These are phyloP conservation scores for Poteriospumella lacustris DNA, from an alignment of 108 stramenopile genomes.

Conservation along the genomic window DNA sequence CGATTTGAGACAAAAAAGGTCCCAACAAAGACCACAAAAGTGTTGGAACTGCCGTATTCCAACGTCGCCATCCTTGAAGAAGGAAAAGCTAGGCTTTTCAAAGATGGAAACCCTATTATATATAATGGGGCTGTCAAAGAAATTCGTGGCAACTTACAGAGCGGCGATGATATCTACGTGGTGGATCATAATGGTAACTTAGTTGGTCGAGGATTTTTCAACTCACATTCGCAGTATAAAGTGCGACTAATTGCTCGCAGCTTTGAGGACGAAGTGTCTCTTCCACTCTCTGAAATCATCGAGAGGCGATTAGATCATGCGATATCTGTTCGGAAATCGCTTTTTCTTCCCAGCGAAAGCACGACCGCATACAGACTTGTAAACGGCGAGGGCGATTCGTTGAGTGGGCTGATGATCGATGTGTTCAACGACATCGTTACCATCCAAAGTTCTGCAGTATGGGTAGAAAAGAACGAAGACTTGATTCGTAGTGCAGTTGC, in stretches of 20 bases:
- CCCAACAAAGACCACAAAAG: no score
- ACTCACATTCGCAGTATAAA: conserved; percentile 71
- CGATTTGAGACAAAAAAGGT: no score
- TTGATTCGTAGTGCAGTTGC: conserved; percentile 36
- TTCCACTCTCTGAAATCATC: conserved; percentile 38
- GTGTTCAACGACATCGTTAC: conserved; percentile 66
- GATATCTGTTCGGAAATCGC: conserved; percentile 11
- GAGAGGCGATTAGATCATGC: conserved; percentile 46
- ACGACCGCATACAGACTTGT: conserved; percentile 74
- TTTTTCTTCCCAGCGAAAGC: conserved; percentile 43
- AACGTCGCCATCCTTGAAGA: conserved; percentile 45
- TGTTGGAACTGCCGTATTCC: no score
- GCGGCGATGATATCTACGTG: conserved; percentile 14
- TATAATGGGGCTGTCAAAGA: neutral
- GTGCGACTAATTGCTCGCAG: conserved; percentile 58
- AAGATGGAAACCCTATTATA: conserved; percentile 15
- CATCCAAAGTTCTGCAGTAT: conserved; percentile 76
- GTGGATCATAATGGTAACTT: neutral
- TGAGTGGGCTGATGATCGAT: conserved; percentile 84
- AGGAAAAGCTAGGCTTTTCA: neutral
- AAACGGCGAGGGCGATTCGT: conserved; percentile 87
- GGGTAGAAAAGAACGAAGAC: conserved; percentile 74
- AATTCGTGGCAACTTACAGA: neutral
- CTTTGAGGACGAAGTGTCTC: neutral
- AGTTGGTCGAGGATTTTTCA: conserved; percentile 74